These are phyloP conservation scores for Psilocybe subaeruginosa DNA, from an alignment of 768 basidiomycete species.

Conservation along the genomic window DNA sequence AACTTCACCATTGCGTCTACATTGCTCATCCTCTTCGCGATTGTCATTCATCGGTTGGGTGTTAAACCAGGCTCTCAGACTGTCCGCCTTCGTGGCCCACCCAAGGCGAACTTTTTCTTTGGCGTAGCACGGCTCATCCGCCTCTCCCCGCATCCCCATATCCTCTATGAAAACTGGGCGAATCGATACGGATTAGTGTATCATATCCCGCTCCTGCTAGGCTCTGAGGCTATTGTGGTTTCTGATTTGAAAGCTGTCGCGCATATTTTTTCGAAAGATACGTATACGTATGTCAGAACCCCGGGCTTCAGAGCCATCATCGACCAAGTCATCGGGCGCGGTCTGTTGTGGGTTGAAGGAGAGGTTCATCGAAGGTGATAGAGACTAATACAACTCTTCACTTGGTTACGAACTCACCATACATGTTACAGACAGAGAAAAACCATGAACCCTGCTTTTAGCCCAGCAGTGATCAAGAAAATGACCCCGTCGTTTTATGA, in stretches of 20 bases:
- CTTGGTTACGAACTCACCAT: neutral
- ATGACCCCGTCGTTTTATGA: conserved; percentile 15
- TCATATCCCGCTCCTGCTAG: conserved; percentile 23
- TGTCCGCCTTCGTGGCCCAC: conserved; percentile 18
- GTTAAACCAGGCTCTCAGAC: neutral
- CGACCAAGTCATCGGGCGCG: conserved; percentile 34
- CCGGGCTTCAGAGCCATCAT: conserved; percentile 26
- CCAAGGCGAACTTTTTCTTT: conserved; percentile 4
- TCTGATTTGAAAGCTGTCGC: conserved; percentile 28
- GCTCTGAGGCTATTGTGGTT: conserved; percentile 25
- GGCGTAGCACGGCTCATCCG: conserved; percentile 8
- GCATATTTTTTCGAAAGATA: conserved; percentile 28
- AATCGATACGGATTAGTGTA: conserved; percentile 24
- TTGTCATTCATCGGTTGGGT: neutral
- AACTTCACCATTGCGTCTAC: neutral
- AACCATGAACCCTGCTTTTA: conserved; percentile 18
- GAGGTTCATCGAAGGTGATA: conserved; percentile 44
- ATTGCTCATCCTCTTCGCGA: neutral
- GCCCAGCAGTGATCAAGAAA: conserved; percentile 5
- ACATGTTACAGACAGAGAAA: conserved; percentile 17
- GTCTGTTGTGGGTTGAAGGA: conserved; percentile 42
- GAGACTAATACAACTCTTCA: neutral
- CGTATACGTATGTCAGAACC: conserved; percentile 26
- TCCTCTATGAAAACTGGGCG: conserved; percentile 26
- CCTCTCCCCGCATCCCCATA: conserved; percentile 16